A percentile compares a stretch with the other conserved stretches of the same genome.
phyloP scores from a whole-genome alignment of 495 filamentous ascomycete genomes.

The Tuber borchii region DNA sequence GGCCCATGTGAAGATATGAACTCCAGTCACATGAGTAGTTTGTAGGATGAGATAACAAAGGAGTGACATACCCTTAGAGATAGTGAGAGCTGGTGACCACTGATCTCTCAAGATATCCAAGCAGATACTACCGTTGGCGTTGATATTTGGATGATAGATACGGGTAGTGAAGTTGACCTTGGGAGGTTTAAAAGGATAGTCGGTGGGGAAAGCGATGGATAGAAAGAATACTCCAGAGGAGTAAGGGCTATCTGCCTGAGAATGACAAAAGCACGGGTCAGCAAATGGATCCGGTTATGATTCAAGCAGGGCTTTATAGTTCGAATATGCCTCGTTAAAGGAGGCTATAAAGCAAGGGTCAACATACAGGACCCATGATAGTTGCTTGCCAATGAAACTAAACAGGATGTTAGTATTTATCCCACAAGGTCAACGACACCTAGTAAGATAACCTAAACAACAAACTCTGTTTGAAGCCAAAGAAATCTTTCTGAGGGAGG shows the following conservation, averaged over 20 bases:
- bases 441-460: neutral
- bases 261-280: constrained; percentile 33
- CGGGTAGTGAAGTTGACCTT: constrained; percentile 99
- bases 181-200: constrained; percentile 99
- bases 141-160: constrained; percentile 99
- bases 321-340: neutral
- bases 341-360: constrained; percentile 8
- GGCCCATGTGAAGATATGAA: neutral
- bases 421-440: neutral
- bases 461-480: constrained; percentile 6
- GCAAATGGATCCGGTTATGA: constrained; percentile 16
- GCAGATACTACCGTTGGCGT: constrained; percentile 98
- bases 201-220: constrained; percentile 95
- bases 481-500: constrained; percentile 10
- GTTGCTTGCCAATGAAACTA: constrained; percentile 99
- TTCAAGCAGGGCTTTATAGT: neutral
- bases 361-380: constrained; percentile 97
- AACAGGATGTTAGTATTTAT: neutral
- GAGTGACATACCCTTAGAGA: constrained; percentile 78
- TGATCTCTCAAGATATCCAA: constrained; percentile 96
- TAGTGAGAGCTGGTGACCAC: constrained; percentile 97
- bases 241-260: constrained; percentile 82
- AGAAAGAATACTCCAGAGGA: constrained; percentile 97
- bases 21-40: constrained; percentile 6
- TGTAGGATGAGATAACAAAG: neutral